phyloP scores from a whole-genome alignment of 371 early-diverging fungal genomes.

The Mucor lusitanicus region DNA sequence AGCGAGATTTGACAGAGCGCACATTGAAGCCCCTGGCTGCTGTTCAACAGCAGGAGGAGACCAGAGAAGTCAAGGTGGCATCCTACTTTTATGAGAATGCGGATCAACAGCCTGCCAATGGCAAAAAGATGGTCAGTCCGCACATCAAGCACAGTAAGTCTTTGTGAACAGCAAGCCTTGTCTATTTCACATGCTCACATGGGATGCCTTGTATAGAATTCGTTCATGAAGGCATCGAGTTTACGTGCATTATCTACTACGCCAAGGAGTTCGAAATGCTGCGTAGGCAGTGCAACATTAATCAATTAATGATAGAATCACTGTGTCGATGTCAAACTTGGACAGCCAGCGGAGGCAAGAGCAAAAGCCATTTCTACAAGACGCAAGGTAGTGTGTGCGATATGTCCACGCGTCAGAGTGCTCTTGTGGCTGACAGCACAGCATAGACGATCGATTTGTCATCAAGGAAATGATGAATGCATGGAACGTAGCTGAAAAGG shows the following conservation, averaged over 20 bases:
- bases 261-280: slow-evolving; percentile 87
- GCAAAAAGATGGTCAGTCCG: slow-evolving; percentile 23
- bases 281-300: slow-evolving; percentile 77
- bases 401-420: not conserved
- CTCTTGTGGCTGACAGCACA: not conserved
- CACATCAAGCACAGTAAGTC: slow-evolving; percentile 47
- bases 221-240: slow-evolving; percentile 68
- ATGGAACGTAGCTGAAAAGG: slow-evolving; percentile 80
- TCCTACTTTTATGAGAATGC: slow-evolving; percentile 21
- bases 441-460: slow-evolving; percentile 78
- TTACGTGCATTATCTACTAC: slow-evolving; percentile 84
- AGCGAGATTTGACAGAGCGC: slow-evolving; percentile 15
- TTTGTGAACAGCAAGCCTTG: too few species aligned
- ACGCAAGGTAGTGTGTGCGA: slow-evolving; percentile 57
- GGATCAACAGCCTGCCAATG: not conserved
- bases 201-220: slow-evolving; percentile 47
- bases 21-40: slow-evolving; percentile 11
- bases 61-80: slow-evolving; percentile 31
- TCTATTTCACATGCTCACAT: too few species aligned
- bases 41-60: slow-evolving; percentile 8
- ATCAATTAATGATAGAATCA: slow-evolving; percentile 75
- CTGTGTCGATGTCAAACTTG: slow-evolving; percentile 80
- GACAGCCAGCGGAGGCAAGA: slow-evolving; percentile 85
- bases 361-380: slow-evolving; percentile 63
- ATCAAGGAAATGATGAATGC: slow-evolving; percentile 84